Conservation (phyloP, 148 eudicot species). For the Rhododendron griersonianum region DNA sequence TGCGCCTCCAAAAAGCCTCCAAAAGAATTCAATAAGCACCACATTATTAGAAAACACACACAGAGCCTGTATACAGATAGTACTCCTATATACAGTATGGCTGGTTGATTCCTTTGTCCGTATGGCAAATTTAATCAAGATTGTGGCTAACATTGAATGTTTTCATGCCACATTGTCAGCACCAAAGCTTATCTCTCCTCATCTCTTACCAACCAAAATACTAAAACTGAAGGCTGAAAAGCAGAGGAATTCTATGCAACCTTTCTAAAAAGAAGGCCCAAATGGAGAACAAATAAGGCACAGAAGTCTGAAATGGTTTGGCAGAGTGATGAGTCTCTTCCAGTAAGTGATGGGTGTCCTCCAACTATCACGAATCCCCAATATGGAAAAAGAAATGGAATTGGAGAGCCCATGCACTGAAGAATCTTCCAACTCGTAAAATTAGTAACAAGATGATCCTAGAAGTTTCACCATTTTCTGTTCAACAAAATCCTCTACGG, state of each 20-base stretch:
- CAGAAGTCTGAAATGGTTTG: not conserved
- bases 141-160: not conserved
- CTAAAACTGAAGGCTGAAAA: not conserved
- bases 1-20: not conserved
- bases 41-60: not conserved
- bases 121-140: not conserved
- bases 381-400: not conserved
- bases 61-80: not conserved
- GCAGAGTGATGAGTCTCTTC: not conserved
- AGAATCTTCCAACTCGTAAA: not conserved
- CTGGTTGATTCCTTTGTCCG: not conserved
- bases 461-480: not conserved
- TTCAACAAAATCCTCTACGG: conserved; percentile 3
- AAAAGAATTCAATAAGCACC: not conserved
- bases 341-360: not conserved
- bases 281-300: not conserved
- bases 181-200: not conserved
- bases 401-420: not conserved
- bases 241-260: not conserved
- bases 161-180: not conserved
- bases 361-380: not conserved
- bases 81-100: not conserved
- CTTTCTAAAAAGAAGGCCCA: not conserved
- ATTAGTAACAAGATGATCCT: not conserved
- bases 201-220: not conserved